A percentile compares a stretch with the other conserved stretches of the same genome.
Conservation (phyloP, 163 green algal species). For the Trebouxiophyceae sp. region DNA sequence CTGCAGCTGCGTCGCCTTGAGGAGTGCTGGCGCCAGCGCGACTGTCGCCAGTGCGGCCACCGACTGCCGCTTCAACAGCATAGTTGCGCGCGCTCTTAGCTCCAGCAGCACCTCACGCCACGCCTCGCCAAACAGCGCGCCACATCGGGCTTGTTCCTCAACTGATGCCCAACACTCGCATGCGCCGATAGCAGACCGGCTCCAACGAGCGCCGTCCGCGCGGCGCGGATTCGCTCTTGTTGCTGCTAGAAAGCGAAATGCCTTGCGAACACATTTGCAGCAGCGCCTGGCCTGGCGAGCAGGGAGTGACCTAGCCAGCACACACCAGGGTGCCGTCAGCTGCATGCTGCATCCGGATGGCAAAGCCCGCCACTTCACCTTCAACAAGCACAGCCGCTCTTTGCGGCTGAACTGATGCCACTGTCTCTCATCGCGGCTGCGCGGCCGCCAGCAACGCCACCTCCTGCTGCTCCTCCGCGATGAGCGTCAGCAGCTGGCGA, state of each 20-base stretch:
- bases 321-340: neutral
- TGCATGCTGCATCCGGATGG: neutral
- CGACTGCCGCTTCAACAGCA: neutral
- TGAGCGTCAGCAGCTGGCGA: neutral
- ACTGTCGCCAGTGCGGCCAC: constrained; percentile 1
- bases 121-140: no score
- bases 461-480: neutral
- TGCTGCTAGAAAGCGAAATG: no score
- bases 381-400: neutral
- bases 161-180: neutral
- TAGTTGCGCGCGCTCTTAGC: neutral
- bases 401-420: neutral
- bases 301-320: no score
- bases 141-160: neutral
- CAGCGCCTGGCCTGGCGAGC: no score
- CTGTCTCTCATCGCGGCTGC: no score
- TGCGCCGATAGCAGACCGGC: neutral
- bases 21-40: constrained; percentile 12
- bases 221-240: no score
- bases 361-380: neutral
- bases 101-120: neutral
- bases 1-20: constrained; percentile 2
- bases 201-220: no score
- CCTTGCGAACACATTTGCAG: no score
- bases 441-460: neutral